phyloP scores from a whole-genome alignment of 2,329 filamentous ascomycete genomes.

The Sporothrix pseudoabietina region DNA sequence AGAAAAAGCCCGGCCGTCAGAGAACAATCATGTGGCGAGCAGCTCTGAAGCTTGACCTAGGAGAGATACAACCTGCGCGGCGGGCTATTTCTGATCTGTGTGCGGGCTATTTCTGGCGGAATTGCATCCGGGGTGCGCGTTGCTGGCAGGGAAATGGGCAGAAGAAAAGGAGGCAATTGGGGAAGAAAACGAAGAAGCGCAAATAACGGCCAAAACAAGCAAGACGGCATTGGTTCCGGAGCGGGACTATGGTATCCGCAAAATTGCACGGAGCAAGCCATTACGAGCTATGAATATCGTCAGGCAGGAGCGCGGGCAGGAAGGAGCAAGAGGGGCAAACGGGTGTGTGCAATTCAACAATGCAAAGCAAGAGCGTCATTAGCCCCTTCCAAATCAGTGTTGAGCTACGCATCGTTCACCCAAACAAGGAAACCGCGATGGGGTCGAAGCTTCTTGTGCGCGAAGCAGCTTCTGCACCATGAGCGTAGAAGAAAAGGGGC shows the following conservation, averaged over 20 bases:
- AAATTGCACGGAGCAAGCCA: conserved; percentile 2
- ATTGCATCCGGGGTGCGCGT: conserved; percentile 12
- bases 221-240: not conserved
- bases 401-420: conserved; percentile 10
- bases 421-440: conserved; percentile 8
- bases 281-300: not conserved
- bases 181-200: too few species aligned
- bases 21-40: not conserved
- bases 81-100: not conserved
- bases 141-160: not conserved
- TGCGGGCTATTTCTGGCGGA: not conserved
- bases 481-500: conserved; percentile 2
- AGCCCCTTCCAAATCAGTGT: not conserved
- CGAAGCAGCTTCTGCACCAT: conserved; percentile 7
- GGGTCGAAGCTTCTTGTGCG: conserved; percentile 4
- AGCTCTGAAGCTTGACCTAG: conserved; percentile 13
- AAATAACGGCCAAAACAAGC: not conserved
- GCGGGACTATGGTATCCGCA: not conserved
- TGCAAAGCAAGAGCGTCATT: not conserved
- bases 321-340: not conserved
- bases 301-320: not conserved
- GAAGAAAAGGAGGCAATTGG: not conserved
- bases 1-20: not conserved
- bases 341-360: conserved; percentile 9
- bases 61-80: conserved; percentile 17